A percentile compares a stretch with the other conserved stretches of the same genome.
Conservation (phyloP, 768 basidiomycete genomes). For the Omphalotus guepiniiformis region DNA sequence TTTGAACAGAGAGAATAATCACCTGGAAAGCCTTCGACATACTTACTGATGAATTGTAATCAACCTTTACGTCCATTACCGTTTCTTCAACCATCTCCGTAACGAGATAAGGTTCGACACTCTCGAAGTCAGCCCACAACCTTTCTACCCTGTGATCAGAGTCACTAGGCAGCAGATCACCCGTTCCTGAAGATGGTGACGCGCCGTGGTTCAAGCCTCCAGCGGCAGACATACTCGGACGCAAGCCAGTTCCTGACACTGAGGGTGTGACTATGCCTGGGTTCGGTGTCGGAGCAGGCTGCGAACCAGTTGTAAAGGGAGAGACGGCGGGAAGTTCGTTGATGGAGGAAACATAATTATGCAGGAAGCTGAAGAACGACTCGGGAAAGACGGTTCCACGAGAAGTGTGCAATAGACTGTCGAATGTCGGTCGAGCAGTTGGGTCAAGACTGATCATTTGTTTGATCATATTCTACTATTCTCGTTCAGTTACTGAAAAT, state of each 20-base stretch:
- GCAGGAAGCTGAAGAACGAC: slow-evolving; percentile 91
- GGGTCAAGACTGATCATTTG: slow-evolving; percentile 90
- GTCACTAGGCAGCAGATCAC: slow-evolving; percentile 59
- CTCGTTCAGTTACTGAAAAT: slow-evolving; percentile 19
- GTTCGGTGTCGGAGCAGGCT: slow-evolving; percentile 29
- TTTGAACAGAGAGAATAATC: not conserved
- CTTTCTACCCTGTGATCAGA: slow-evolving; percentile 83
- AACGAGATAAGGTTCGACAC: slow-evolving; percentile 66
- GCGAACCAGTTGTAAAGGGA: slow-evolving; percentile 34
- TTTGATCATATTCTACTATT: slow-evolving; percentile 71
- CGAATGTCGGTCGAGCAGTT: slow-evolving; percentile 72
- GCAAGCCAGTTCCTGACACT: slow-evolving; percentile 25
- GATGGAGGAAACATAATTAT: slow-evolving; percentile 80
- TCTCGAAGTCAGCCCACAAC: slow-evolving; percentile 85
- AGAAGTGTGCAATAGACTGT: slow-evolving; percentile 67
- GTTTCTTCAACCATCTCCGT: slow-evolving; percentile 43
- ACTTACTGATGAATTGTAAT: slow-evolving; percentile 41
- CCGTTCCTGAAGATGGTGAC: slow-evolving; percentile 22
- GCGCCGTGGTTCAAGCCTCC: slow-evolving; percentile 16
- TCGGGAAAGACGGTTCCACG: slow-evolving; percentile 85
- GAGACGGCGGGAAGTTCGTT: slow-evolving; percentile 58
- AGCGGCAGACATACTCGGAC: slow-evolving; percentile 27
- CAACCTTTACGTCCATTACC: slow-evolving; percentile 50
- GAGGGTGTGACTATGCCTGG: slow-evolving; percentile 30
- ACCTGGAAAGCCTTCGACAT: slow-evolving; percentile 61